Percentiles rank a stretch among this genome's conserved stretches.
phyloP scores from a whole-genome alignment of 1,284 basidiomycete genomes.

The Agroathelia rolfsii region DNA sequence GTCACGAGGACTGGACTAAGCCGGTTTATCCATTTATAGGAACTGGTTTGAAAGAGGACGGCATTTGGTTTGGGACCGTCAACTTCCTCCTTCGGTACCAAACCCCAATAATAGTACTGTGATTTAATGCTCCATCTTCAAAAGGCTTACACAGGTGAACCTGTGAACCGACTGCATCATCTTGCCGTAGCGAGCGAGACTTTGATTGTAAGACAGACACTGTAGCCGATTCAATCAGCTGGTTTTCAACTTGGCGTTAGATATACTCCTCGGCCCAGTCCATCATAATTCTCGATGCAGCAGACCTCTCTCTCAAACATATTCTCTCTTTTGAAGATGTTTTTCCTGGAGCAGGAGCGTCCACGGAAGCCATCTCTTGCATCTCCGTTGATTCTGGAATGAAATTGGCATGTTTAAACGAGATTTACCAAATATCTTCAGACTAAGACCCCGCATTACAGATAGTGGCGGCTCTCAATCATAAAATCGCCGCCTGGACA shows the following conservation, averaged over 20 bases:
- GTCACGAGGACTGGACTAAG: too few relatives aligned
- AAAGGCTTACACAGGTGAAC: constrained; percentile 46
- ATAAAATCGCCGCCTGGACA: constrained; percentile 63
- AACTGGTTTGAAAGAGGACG: too few relatives aligned
- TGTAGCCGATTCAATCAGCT: constrained; percentile 35
- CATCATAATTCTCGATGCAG: constrained; percentile 59
- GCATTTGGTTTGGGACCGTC: too few relatives aligned
- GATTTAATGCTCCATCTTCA: constrained; percentile 61
- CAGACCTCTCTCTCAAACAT: constrained; percentile 46
- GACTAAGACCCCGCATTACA: constrained; percentile 20
- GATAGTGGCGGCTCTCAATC: constrained; percentile 63
- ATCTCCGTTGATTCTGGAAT: constrained; percentile 63
- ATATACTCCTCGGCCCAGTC: constrained; percentile 65
- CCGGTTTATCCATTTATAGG: too few relatives aligned
- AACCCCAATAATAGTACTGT: too few relatives aligned
- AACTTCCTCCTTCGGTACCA: too few relatives aligned
- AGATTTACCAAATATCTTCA: constrained; percentile 10
- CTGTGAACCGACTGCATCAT: constrained; percentile 44
- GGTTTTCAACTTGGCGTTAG: too few relatives aligned
- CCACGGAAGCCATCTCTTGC: constrained; percentile 40
- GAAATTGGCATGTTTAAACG: constrained; percentile 40
- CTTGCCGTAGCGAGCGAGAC: constrained; percentile 10
- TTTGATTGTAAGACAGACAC: constrained; percentile 1
- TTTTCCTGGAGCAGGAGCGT: constrained; percentile 47
- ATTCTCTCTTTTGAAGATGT: constrained; percentile 69